Conservation (phyloP, 495 filamentous ascomycete species). For the Massariosphaeria phaeospora region DNA sequence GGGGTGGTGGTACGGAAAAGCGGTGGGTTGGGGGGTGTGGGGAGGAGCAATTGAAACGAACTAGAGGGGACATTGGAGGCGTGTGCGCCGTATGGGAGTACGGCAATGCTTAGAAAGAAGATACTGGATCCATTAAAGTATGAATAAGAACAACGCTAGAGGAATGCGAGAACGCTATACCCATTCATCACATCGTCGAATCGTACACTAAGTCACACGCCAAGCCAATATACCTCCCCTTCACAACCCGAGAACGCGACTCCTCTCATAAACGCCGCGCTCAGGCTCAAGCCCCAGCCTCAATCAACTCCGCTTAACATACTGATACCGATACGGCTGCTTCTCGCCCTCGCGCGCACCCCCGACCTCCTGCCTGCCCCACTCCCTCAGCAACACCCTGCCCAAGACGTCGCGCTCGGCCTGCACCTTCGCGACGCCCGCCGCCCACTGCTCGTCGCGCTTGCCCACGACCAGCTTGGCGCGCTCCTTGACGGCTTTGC, state of each 20-base stretch:
- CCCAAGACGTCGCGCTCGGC: slow-evolving; percentile 34
- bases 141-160: no score
- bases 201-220: neutral
- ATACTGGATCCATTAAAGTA: no score
- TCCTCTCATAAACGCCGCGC: neutral
- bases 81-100: neutral
- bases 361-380: slow-evolving; percentile 38
- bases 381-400: slow-evolving; percentile 36
- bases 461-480: slow-evolving; percentile 22
- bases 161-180: no score
- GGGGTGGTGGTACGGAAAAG: neutral
- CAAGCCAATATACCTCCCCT: neutral
- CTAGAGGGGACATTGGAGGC: neutral
- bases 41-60: no score
- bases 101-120: no score
- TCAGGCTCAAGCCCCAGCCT: neutral
- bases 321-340: slow-evolving; percentile 38
- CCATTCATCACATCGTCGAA: no score
- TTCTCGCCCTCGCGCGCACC: slow-evolving; percentile 17
- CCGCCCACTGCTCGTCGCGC: slow-evolving; percentile 29
- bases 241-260: neutral
- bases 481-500: slow-evolving; percentile 14
- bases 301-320: slow-evolving; percentile 18
- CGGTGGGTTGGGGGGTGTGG: no score
- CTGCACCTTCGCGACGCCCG: slow-evolving; percentile 24